A percentile compares a stretch with the other conserved stretches of the same genome.
Evolutionary conservation across 805 yeast genomes (phyloP).

Genomic region (Saturnispora diversa): DNA sequence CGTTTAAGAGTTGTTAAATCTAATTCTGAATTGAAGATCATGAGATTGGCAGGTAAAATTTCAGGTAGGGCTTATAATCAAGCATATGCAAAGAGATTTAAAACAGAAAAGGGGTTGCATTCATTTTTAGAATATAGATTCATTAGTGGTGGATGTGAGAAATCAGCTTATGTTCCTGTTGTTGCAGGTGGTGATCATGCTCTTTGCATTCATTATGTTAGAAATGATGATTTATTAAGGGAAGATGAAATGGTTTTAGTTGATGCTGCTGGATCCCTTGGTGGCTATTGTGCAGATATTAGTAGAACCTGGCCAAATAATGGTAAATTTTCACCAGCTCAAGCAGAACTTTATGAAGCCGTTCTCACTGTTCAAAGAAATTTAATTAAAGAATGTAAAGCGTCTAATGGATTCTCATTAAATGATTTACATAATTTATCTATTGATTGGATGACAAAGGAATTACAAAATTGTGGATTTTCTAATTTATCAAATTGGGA

Average conservation of each 20-base stretch:
- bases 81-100: slow-evolving; percentile 63
- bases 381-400: slow-evolving; percentile 67
- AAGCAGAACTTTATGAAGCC: slow-evolving; percentile 79
- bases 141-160: slow-evolving; percentile 81
- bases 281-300: slow-evolving; percentile 93
- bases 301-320: slow-evolving; percentile 94
- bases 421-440: slow-evolving; percentile 72
- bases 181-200: slow-evolving; percentile 93
- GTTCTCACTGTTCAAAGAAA: slow-evolving; percentile 75
- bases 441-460: slow-evolving; percentile 48
- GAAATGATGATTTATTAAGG: slow-evolving; percentile 76
- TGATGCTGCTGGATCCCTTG: slow-evolving; percentile 90
- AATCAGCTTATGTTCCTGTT: slow-evolving; percentile 88
- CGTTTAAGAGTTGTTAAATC: slow-evolving; percentile 65
- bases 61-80: slow-evolving; percentile 78
- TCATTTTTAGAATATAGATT: slow-evolving; percentile 78
- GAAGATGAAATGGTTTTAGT: slow-evolving; percentile 74
- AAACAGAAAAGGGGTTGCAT: slow-evolving; percentile 69
- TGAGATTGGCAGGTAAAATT: slow-evolving; percentile 77
- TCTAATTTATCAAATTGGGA: slow-evolving; percentile 42
- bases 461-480: slow-evolving; percentile 69
- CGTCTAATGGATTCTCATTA: slow-evolving; percentile 42
- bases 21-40: slow-evolving; percentile 61
- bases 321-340: slow-evolving; percentile 68
- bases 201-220: slow-evolving; percentile 84